These are phyloP conservation scores for Thermochaetoides dissita DNA, from an alignment of 2,329 filamentous ascomycete genomes.

Conservation along the genomic window DNA sequence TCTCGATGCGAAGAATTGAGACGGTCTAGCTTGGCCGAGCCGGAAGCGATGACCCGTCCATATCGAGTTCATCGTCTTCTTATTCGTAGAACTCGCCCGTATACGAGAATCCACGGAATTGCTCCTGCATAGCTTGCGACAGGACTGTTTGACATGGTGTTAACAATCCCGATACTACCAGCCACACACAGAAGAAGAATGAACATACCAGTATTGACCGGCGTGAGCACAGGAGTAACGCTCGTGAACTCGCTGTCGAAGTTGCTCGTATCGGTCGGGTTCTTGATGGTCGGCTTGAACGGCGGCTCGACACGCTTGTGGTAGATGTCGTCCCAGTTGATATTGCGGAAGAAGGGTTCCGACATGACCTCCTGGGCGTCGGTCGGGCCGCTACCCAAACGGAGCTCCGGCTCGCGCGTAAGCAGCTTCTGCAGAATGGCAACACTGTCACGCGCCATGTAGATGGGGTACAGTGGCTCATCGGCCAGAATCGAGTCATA, in stretches of 20 bases:
- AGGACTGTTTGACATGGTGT: slow-evolving; percentile 46
- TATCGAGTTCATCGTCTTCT: too few relatives aligned
- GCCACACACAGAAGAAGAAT: neutral
- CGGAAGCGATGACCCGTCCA: too few relatives aligned
- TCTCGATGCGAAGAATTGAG: too few relatives aligned
- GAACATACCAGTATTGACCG: slow-evolving; percentile 83
- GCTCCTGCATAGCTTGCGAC: slow-evolving; percentile 97
- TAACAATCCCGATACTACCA: neutral
- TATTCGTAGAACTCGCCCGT: slow-evolving; percentile 70
- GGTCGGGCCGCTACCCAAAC: slow-evolving; percentile 84
- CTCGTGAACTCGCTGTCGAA: slow-evolving; percentile 98
- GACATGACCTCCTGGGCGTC: slow-evolving; percentile 98
- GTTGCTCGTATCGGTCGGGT: slow-evolving; percentile 95
- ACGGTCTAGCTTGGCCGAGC: too few relatives aligned
- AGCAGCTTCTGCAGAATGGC: slow-evolving; percentile 95
- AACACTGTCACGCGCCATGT: slow-evolving; percentile 96
- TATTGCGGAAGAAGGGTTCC: slow-evolving; percentile 93
- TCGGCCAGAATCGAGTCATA: slow-evolving; percentile 97
- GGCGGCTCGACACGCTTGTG: slow-evolving; percentile 83
- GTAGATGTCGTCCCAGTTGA: slow-evolving; percentile 98
- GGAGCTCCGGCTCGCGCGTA: slow-evolving; percentile 84
- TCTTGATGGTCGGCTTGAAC: slow-evolving; percentile 81
- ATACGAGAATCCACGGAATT: slow-evolving; percentile 98
- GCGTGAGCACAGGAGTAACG: slow-evolving; percentile 91
- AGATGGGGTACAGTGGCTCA: slow-evolving; percentile 92